These are phyloP conservation scores for Mycosphaerella arachidis DNA, from an alignment of 2,329 filamentous ascomycete genomes.

Conservation along the genomic window DNA sequence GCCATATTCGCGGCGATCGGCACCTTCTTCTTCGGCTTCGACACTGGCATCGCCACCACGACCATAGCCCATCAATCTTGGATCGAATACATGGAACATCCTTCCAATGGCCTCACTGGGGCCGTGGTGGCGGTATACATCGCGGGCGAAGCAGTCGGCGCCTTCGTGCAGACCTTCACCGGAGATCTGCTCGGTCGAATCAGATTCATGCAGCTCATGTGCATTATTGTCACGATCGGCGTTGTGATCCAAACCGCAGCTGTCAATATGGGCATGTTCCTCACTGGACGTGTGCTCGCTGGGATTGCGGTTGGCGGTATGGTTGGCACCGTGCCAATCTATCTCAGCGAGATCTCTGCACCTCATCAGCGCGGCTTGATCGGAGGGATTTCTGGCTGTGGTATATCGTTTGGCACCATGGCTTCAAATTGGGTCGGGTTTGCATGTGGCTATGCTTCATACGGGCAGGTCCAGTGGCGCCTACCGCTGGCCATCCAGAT, in stretches of 20 bases:
- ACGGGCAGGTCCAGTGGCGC: constrained; percentile 52
- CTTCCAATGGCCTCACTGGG: constrained; percentile 53
- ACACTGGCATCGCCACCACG: constrained; percentile 58
- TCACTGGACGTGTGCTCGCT: constrained; percentile 28
- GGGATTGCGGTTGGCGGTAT: constrained; percentile 30
- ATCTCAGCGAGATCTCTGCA: constrained; percentile 52
- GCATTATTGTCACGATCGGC: constrained; percentile 52
- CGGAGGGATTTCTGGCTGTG: constrained; percentile 47
- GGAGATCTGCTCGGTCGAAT: constrained; percentile 46
- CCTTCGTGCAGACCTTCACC: constrained; percentile 47
- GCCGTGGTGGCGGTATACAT: constrained; percentile 56
- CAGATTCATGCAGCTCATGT: constrained; percentile 41
- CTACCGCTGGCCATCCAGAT: constrained; percentile 53
- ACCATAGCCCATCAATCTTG: constrained; percentile 59
- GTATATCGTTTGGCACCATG: constrained; percentile 55
- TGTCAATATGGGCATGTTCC: constrained; percentile 40
- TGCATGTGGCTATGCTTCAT: constrained; percentile 51
- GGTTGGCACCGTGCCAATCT: constrained; percentile 50
- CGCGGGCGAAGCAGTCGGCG: constrained; percentile 55
- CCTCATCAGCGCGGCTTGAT: constrained; percentile 47
- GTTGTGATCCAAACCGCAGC: constrained; percentile 52
- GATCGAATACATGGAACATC: constrained; percentile 55
- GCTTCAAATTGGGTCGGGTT: constrained; percentile 56
- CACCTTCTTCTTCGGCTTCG: constrained; percentile 58
- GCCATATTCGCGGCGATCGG: constrained; percentile 56